A percentile compares a stretch with the other conserved stretches of the same genome.
Conservation (phyloP, 257 asterid species). For the Hygrophila difformis region DNA sequence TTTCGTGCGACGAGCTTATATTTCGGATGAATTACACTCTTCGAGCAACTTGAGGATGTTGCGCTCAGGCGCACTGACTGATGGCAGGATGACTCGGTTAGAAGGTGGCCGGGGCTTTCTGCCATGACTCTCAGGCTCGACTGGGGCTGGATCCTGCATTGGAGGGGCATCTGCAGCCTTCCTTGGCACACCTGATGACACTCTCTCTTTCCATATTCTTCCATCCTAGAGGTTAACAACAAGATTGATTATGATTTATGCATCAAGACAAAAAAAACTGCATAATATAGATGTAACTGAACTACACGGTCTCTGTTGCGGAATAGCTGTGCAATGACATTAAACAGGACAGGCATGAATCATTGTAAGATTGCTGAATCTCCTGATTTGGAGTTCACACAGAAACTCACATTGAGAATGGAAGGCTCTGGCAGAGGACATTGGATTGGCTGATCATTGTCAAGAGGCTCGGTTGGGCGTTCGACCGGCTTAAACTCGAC, state of each 20-base stretch:
- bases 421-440: conserved; percentile 95
- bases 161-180: conserved; percentile 33
- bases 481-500: conserved; percentile 77
- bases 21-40: conserved; percentile 28
- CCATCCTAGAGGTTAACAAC: conserved; percentile 52
- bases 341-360: too few relatives aligned
- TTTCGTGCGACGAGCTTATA: too few relatives aligned
- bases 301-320: too few relatives aligned
- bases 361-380: too few relatives aligned
- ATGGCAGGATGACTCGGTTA: conserved; percentile 44
- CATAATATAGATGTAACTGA: too few relatives aligned
- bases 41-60: conserved; percentile 40
- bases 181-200: conserved; percentile 45
- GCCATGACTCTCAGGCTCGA: conserved; percentile 25
- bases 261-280: too few relatives aligned
- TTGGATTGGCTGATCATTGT: conserved; percentile 67
- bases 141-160: conserved; percentile 34
- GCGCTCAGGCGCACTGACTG: conserved; percentile 47
- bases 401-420: conserved; percentile 58
- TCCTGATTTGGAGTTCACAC: too few relatives aligned
- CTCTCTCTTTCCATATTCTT: conserved; percentile 94
- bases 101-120: conserved; percentile 35
- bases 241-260: too few relatives aligned
- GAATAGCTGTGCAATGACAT: too few relatives aligned
- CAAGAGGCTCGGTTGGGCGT: conserved; percentile 68